phyloP scores from a whole-genome alignment of 78 protist species.

The Parvularia atlantis region DNA sequence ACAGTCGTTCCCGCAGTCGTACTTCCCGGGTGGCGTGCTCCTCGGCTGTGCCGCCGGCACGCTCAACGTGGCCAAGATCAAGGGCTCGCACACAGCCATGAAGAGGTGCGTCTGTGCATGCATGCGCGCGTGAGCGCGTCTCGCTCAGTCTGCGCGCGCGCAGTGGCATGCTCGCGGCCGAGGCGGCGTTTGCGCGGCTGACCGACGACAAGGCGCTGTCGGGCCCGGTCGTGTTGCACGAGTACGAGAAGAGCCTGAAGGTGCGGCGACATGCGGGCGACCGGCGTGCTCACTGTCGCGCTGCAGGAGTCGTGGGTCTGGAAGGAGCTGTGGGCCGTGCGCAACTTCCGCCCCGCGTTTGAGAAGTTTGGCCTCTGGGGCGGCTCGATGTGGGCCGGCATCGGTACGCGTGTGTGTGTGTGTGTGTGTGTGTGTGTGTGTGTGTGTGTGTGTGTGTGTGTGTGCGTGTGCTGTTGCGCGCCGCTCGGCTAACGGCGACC shows the following conservation, averaged over 20 bases:
- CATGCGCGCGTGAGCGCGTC: background rate
- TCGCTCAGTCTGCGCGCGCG: background rate
- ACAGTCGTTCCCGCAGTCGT: conserved; percentile 71
- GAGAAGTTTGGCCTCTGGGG: conserved; percentile 36
- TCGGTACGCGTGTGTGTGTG: no score
- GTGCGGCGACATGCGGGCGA: no score
- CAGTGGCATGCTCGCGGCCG: conserved; percentile 78
- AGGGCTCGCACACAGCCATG: conserved; percentile 94
- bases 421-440: no score
- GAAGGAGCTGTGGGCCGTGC: conserved; percentile 59
- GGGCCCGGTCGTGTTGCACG: background rate
- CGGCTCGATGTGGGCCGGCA: background rate
- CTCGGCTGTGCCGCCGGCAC: conserved; percentile 93
- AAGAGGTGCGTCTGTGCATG: conserved; percentile 28
- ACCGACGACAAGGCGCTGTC: background rate
- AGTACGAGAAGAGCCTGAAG: no score
- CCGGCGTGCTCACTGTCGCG: no score
- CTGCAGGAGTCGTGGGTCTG: conserved; percentile 74
- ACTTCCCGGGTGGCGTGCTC: conserved; percentile 54
- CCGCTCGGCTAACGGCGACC: no score
- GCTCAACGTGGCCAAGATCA: conserved; percentile 87
- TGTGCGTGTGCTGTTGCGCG: no score
- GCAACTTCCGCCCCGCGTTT: conserved; percentile 78
- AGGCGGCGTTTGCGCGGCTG: conserved; percentile 38
- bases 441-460: no score